Evolutionary conservation across 2,329 filamentous ascomycete genomes (phyloP).

Genomic region (Hortaea werneckii): DNA sequence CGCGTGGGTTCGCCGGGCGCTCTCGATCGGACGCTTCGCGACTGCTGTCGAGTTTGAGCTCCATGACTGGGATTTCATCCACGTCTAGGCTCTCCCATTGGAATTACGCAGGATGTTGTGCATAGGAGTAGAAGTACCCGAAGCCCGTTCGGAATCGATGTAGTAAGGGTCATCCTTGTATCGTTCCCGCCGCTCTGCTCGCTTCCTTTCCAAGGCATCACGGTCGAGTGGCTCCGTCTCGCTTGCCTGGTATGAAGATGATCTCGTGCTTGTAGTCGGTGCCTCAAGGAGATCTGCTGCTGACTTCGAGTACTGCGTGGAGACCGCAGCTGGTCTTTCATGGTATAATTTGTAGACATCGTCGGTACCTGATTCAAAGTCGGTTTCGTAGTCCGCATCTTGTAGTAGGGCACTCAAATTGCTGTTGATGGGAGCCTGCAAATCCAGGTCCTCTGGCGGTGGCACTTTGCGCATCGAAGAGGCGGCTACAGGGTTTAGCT

Average conservation of each 20-base stretch:
- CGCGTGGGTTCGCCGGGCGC: slow-evolving; percentile 1
- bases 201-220: slow-evolving; percentile 63
- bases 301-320: slow-evolving; percentile 15
- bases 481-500: slow-evolving; percentile 80
- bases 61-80: slow-evolving; percentile 92
- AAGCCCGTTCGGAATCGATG: slow-evolving; percentile 47
- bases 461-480: slow-evolving; percentile 82
- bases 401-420: slow-evolving; percentile 58
- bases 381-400: slow-evolving; percentile 36
- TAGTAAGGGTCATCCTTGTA: slow-evolving; percentile 95
- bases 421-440: slow-evolving; percentile 72
- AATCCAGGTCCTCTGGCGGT: slow-evolving; percentile 61
- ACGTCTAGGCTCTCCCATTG: slow-evolving; percentile 78
- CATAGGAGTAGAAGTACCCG: slow-evolving; percentile 62
- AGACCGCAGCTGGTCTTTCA: slow-evolving; percentile 25
- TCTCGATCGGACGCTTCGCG: slow-evolving; percentile 7
- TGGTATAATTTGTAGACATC: slow-evolving; percentile 39
- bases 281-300: slow-evolving; percentile 36
- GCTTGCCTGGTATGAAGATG: slow-evolving; percentile 36
- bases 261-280: slow-evolving; percentile 17
- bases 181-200: slow-evolving; percentile 66
- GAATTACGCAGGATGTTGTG: slow-evolving; percentile 59
- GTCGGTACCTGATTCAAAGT: slow-evolving; percentile 29
- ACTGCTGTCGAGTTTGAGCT: slow-evolving; percentile 59
- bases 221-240: slow-evolving; percentile 52